Evolutionary conservation across 495 filamentous ascomycete genomes (phyloP).

Genomic region (Hypoxylon intermedium): DNA sequence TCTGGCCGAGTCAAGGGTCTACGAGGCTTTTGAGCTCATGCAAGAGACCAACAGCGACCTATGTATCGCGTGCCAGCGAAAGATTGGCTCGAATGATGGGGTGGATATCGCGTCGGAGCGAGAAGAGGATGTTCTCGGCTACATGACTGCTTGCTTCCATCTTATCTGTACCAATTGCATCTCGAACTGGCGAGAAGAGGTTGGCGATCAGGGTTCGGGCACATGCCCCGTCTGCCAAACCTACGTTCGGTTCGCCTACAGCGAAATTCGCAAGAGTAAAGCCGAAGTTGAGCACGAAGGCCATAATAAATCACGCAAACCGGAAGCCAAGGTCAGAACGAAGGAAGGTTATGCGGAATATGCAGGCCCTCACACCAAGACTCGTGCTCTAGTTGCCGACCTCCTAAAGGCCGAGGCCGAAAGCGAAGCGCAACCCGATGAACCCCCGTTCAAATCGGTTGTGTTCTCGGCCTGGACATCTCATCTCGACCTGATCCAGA

Average conservation of each 20-base stretch:
- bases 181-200: conserved; percentile 52
- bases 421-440: conserved; percentile 61
- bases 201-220: conserved; percentile 43
- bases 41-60: conserved; percentile 73
- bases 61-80: conserved; percentile 72
- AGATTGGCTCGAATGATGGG: conserved; percentile 62
- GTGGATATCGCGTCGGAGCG: conserved; percentile 60
- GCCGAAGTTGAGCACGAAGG: conserved; percentile 65
- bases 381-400: conserved; percentile 73
- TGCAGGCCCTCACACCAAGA: conserved; percentile 88
- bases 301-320: conserved; percentile 49
- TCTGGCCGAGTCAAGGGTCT: conserved; percentile 70
- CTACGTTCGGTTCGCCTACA: conserved; percentile 63
- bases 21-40: conserved; percentile 82
- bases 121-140: conserved; percentile 70
- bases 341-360: conserved; percentile 80
- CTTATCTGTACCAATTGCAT: conserved; percentile 80
- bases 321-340: conserved; percentile 63
- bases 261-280: conserved; percentile 70
- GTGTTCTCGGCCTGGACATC: conserved; percentile 94
- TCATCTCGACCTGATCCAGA: conserved; percentile 90
- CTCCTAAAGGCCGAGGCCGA: conserved; percentile 66
- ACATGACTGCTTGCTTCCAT: conserved; percentile 85
- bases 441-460: conserved; percentile 83
- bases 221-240: conserved; percentile 71